Percentiles rank a stretch among this genome's conserved stretches.
phyloP scores from a whole-genome alignment of 2,329 filamentous ascomycete genomes.

The Geosmithia flava region DNA sequence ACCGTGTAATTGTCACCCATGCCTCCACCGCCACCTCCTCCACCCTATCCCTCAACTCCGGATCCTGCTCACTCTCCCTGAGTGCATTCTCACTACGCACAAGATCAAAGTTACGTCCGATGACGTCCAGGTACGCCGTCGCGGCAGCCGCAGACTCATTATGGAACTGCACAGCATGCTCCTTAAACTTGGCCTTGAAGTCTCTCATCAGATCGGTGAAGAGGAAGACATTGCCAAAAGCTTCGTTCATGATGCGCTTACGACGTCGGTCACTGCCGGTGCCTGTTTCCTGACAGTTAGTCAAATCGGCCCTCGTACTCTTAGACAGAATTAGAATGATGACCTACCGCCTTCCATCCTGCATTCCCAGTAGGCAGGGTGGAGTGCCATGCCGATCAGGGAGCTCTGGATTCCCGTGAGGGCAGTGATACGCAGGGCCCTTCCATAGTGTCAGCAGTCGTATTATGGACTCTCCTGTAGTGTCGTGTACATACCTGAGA shows the following conservation, averaged over 20 bases:
- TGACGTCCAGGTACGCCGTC: not conserved
- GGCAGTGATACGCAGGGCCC: too few relatives aligned
- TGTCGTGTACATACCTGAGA: too few relatives aligned
- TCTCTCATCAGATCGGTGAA: constrained; percentile 1
- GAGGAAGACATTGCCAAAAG: not conserved
- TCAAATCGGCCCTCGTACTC: too few relatives aligned
- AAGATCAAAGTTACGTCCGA: constrained; percentile 1
- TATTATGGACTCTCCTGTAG: too few relatives aligned
- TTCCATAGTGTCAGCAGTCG: too few relatives aligned
- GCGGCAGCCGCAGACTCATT: not conserved
- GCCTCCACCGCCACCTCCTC: not conserved
- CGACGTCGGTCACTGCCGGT: constrained; percentile 1
- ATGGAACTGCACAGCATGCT: not conserved
- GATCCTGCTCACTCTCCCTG: constrained; percentile 3
- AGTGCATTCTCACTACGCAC: constrained; percentile 2
- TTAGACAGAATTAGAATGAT: too few relatives aligned
- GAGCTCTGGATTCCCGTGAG: too few relatives aligned
- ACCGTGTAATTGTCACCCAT: not conserved
- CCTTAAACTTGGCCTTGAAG: not conserved
- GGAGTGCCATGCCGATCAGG: too few relatives aligned
- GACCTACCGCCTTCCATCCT: too few relatives aligned
- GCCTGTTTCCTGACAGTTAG: not conserved
- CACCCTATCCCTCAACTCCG: not conserved
- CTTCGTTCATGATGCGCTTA: constrained; percentile 1
- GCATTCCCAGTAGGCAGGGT: too few relatives aligned